Evolutionary conservation across 1,284 basidiomycete species (phyloP), one percentile per base, ranked within the genome.

Genomic region (Puccinia novopanici): DNA sequence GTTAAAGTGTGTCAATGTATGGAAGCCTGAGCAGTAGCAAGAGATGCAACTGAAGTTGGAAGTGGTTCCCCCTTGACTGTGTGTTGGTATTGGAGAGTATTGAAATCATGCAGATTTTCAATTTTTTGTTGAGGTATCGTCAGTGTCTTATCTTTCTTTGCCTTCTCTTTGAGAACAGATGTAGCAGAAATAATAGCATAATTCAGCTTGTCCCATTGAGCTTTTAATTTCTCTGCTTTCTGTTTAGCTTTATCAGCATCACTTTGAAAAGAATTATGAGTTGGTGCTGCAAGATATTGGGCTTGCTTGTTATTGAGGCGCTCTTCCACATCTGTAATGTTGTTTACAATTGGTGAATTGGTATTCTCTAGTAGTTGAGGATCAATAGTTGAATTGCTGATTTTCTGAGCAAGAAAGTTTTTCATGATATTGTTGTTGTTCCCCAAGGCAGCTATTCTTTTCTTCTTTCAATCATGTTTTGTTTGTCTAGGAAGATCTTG

Each of bases 101-200:
- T 71, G 40, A 71, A 71, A n/a, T 71, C 68, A 30, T 52, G 48
- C 17, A 71, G 68, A 17, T 71, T 52, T 30, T 71, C 40, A 17
- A 71, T 17, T 30, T n/a, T 71, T 19, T n/a, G 30, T 2, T 71
- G 50, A 71, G 68, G 68, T 30, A 71, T 24, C 8, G 17, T 17
- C 19, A 45, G 30, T 27, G 48, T 71, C 68, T 45, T 45, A 27
- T 71, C 24, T 50, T 71, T 71, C 27, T 71, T 71, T 37, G 48
- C 27, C 45, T 71, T 52, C 27, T 71, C 34, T 27, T 71, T 71
- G 68, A 61, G 57, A 61, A 61, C 27, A 27, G 24, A 12, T 30
- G 57, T 61, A 27, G 34, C 57, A 61, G 57, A 8, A 27, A 22
- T 19, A 61, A 61, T 61, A 30, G 57, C 57, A 3, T 27, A 37